These are phyloP conservation scores for Westerdykella ornata DNA, from an alignment of 2,329 filamentous ascomycete genomes.

Conservation along the genomic window DNA sequence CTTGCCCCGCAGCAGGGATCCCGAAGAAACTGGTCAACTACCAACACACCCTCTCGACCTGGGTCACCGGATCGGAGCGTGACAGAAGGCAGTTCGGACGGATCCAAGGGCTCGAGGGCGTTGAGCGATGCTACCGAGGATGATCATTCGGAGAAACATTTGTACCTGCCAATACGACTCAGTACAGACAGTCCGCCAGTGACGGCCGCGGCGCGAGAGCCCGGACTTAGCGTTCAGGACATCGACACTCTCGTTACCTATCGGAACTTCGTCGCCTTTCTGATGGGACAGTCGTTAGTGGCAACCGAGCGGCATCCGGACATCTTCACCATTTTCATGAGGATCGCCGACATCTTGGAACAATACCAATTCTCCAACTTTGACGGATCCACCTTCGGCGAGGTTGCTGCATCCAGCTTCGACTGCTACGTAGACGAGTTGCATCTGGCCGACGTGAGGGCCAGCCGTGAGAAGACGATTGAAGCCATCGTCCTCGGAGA, in stretches of 20 bases:
- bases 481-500: constrained; percentile 87
- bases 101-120: constrained; percentile 45
- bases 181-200: constrained; percentile 44
- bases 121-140: constrained; percentile 46
- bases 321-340: constrained; percentile 56
- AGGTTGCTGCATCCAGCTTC: constrained; percentile 59
- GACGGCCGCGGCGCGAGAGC: constrained; percentile 19
- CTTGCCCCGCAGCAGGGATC: constrained; percentile 1
- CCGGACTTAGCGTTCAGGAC: constrained; percentile 42
- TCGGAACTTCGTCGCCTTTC: constrained; percentile 58
- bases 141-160: constrained; percentile 44
- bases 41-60: constrained; percentile 18
- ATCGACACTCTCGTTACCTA: constrained; percentile 53
- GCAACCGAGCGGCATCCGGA: constrained; percentile 50
- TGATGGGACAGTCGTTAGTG: constrained; percentile 55
- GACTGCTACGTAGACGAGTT: constrained; percentile 71
- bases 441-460: constrained; percentile 68
- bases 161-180: constrained; percentile 54
- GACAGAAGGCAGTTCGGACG: constrained; percentile 35
- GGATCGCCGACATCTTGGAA: constrained; percentile 51
- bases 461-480: constrained; percentile 79
- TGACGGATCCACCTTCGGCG: constrained; percentile 58
- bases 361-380: constrained; percentile 56
- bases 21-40: constrained; percentile 15
- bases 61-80: constrained; percentile 29